Percentiles rank a stretch among this genome's conserved stretches.
phyloP scores from a whole-genome alignment of 2,329 filamentous ascomycete species.

The Penicillium sumatraense region DNA sequence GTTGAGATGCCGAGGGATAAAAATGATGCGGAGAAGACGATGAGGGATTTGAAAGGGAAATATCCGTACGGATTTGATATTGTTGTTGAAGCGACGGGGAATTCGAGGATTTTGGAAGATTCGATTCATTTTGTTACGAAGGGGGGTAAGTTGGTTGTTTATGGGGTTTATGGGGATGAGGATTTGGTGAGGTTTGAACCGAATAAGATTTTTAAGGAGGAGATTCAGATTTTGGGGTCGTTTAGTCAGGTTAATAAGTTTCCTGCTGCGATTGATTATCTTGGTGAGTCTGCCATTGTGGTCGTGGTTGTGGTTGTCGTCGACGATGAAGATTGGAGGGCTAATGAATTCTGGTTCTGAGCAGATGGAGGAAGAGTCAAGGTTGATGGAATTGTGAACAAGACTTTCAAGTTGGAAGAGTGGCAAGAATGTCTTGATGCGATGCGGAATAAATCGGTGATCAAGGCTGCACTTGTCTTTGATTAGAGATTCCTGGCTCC shows the following conservation, averaged over 20 bases:
- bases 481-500: too few relatives aligned
- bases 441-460: slow-evolving; percentile 73
- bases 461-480: slow-evolving; percentile 75
- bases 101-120: slow-evolving; percentile 69
- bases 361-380: slow-evolving; percentile 46
- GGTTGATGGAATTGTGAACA: slow-evolving; percentile 72
- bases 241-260: slow-evolving; percentile 3
- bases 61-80: slow-evolving; percentile 77
- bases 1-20: slow-evolving; percentile 49
- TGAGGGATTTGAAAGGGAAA: slow-evolving; percentile 64
- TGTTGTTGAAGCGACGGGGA: slow-evolving; percentile 73
- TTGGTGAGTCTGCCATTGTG: neutral
- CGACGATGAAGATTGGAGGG: neutral
- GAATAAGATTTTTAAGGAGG: slow-evolving; percentile 67
- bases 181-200: slow-evolving; percentile 71
- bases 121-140: slow-evolving; percentile 73
- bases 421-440: slow-evolving; percentile 72
- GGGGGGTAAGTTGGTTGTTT: slow-evolving; percentile 73
- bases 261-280: neutral
- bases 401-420: slow-evolving; percentile 73
- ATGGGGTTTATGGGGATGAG: slow-evolving; percentile 69
- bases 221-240: neutral
- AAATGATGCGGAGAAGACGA: slow-evolving; percentile 60
- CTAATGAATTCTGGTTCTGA: neutral
- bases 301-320: too few relatives aligned